Conservation (phyloP, 129 eudicot genomes). For the Kitagawia praeruptora region DNA sequence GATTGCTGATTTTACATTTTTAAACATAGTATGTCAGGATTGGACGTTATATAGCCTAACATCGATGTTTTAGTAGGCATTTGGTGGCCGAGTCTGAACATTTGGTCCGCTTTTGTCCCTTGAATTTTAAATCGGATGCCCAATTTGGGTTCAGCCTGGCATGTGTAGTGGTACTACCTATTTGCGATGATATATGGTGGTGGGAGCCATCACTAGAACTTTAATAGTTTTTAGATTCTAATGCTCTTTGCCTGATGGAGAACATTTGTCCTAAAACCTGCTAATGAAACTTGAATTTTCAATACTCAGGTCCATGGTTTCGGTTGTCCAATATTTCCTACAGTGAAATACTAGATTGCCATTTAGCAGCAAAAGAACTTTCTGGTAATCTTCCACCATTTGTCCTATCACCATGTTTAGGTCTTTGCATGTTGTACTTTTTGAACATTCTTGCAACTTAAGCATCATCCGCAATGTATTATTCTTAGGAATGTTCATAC, state of each 20-base stretch:
- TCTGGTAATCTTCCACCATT: conserved; percentile 39
- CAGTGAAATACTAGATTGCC: conserved; percentile 56
- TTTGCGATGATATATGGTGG: background rate
- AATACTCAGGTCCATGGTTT: conserved; percentile 86
- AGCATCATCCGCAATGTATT: conserved; percentile 4
- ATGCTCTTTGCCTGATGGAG: background rate
- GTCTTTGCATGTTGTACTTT: conserved; percentile 4
- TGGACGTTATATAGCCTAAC: background rate
- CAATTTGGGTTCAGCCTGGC: background rate
- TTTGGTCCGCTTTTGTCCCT: background rate
- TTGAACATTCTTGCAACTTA: background rate
- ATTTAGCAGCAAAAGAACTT: conserved; percentile 54
- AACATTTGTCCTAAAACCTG: background rate
- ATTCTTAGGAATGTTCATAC: background rate
- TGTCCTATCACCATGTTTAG: background rate
- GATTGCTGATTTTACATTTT: background rate
- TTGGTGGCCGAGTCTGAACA: background rate
- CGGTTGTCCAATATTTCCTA: conserved; percentile 62
- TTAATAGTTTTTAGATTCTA: background rate
- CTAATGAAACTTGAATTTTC: conserved; percentile 8
- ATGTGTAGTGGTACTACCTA: background rate
- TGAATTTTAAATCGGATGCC: background rate
- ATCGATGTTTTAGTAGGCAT: background rate
- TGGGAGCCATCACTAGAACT: background rate
- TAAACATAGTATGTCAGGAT: background rate